Evolutionary conservation across 345 rosid genomes (phyloP), one percentile per base, ranked within the genome.

Genomic region (Orychophragmus violaceus): DNA sequence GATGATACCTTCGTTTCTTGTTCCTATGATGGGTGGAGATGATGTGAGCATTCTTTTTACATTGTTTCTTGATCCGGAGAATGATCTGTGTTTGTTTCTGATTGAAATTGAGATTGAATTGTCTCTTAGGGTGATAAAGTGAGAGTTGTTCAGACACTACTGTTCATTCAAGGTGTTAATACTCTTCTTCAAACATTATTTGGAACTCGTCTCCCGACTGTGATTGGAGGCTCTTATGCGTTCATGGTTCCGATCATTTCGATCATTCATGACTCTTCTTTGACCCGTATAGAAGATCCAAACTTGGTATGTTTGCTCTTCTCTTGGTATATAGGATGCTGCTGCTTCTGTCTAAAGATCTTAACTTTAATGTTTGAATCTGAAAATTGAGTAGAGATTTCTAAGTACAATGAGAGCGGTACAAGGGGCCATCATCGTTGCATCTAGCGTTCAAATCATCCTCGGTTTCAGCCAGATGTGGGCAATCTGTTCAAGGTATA

Each of bases 1-100:
- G 64, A 94, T 94, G 99, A 94, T 94, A 66, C 99, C 99, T 72
- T 82, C 99, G 8, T 78, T 94, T 82, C 94, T 94, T 68, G 97
- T 94, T 75, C 97, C 96, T 61, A 71, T 88, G 76, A 94, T 94
- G 97, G 99, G 97, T 64, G 97, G 99, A 52, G 70, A 72, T 76
- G 86, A 83, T 79, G 99, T 94, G 74, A 83, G 93, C 73, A 4
- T 27, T 27, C 0, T 4, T 13, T 32, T 44, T 13, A n/a, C 16
- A 12, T 8, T 30, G 13, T 51, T 54, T 53, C 48, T 12, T 8
- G 11, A 8, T 7, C 16, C 14, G 0, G 14, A 25, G 8, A 22
- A 5, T 36, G 22, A 29, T 55, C 18, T 55, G 1, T 37, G 11
- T 17, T 12, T 32, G 33, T 64, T 29, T 6, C 48, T 68, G 69